Evolutionary conservation across 2,329 filamentous ascomycete genomes (phyloP).

Genomic region (Biscogniauxia marginata): DNA sequence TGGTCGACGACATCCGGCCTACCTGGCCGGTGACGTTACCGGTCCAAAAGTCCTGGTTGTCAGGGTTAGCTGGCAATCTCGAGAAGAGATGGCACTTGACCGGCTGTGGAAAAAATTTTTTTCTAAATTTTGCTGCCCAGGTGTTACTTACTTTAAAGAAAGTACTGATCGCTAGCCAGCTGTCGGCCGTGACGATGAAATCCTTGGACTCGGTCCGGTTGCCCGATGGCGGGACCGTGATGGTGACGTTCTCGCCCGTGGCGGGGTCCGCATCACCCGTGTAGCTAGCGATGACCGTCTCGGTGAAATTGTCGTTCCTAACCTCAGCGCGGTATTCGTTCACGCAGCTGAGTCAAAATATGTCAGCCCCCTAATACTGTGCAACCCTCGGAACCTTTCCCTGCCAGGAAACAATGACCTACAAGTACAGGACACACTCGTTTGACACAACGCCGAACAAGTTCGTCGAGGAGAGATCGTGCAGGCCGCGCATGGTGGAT

Average conservation of each 20-base stretch:
- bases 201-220: neutral
- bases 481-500: constrained; percentile 9
- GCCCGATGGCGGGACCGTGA: constrained; percentile 5
- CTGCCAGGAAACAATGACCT: neutral
- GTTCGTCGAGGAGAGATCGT: constrained; percentile 1
- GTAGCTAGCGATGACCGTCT: constrained; percentile 4
- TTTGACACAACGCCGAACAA: constrained; percentile 11
- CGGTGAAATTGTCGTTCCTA: constrained; percentile 8
- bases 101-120: neutral
- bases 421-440: constrained; percentile 13
- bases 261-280: neutral
- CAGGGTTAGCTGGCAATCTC: no score
- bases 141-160: constrained; percentile 4
- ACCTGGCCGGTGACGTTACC: constrained; percentile 9
- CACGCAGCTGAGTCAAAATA: constrained; percentile 4
- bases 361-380: neutral
- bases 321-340: constrained; percentile 11
- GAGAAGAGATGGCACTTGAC: no score
- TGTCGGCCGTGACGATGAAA: neutral
- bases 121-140: neutral
- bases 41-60: constrained; percentile 2
- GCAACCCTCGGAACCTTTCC: neutral
- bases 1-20: neutral
- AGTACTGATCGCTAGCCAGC: neutral
- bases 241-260: constrained; percentile 6